Evolutionary conservation across 345 rosid genomes (phyloP), one percentile per base, ranked within the genome.

Genomic region (Eutrema japonicum): DNA sequence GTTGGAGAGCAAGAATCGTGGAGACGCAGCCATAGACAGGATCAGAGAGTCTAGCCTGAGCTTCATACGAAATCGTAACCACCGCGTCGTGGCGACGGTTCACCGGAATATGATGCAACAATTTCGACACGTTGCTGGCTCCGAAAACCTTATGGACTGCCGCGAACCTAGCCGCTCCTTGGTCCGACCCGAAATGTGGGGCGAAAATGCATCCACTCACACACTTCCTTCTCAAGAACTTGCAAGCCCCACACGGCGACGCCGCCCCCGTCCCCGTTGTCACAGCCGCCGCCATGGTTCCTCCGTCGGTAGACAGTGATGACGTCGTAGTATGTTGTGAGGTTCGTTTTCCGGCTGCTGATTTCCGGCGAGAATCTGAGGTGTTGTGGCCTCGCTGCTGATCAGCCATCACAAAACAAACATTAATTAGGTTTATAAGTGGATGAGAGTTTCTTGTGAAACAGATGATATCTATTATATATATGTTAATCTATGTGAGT

Each of bases 101-200:
- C 33, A 85, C 70, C 10, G 98, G 97, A 16, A 94, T 91, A 79
- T 89, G 98, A 45, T 83, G 66, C 81, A 94, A 78, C 37, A 91
- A 84, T 77, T 94, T 94, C 3, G 97, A 94, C 26, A 89, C 97
- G 14, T 94, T 94, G 56, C 98, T 94, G 0, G 98, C 98, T 22
- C 98, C 98, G 40, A 94, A 94, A 2, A 94, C 94, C 82, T 91
- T 94, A 81, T 94, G 98, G 8, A 94, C 98, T 0, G 97, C 98
- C 0, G 97, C 98, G 42, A 94, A 94, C 85, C 89, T 80, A 47
- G 98, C 98, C 0, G 97, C 94, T 0, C 97, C 98, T 71, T 94
- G 98, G 80, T 94, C 98, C 0, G 97, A 80, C 13, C 95, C 86
- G 7, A 94, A 94, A 78, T 94, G 83, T 29, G 98, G 98, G 47